Conservation (phyloP, 768 basidiomycete genomes). For the Pisolithus microcarpus region DNA sequence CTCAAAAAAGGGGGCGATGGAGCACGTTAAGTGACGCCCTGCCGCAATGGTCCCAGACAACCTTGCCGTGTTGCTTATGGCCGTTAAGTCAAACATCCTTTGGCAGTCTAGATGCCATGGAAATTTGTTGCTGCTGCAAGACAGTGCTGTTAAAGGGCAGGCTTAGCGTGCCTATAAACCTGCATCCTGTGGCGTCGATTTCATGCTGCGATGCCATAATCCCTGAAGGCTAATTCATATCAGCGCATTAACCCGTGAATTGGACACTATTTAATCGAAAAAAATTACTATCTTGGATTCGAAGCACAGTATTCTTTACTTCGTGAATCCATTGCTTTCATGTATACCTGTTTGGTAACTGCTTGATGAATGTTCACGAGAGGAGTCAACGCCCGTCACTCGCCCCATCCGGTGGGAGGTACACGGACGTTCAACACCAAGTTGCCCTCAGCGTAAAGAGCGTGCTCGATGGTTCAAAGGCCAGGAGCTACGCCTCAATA, state of each 20-base stretch:
- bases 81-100: constrained; percentile 57
- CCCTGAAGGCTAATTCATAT: constrained; percentile 37
- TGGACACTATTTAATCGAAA: constrained; percentile 70
- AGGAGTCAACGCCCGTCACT: too few species aligned
- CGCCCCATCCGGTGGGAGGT: too few species aligned
- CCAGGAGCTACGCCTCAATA: background rate
- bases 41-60: constrained; percentile 48
- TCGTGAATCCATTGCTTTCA: constrained; percentile 44
- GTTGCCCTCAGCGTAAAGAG: background rate
- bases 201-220: constrained; percentile 90
- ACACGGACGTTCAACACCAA: background rate
- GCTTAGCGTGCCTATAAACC: constrained; percentile 81
- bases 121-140: background rate
- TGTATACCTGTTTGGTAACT: background rate
- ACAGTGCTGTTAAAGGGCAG: constrained; percentile 27
- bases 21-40: background rate
- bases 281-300: constrained; percentile 76
- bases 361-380: too few species aligned
- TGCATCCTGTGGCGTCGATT: constrained; percentile 87
- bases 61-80: constrained; percentile 81
- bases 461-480: background rate
- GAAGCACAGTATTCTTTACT: constrained; percentile 86
- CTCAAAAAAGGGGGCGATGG: constrained; percentile 20
- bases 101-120: background rate
- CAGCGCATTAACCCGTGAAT: background rate